phyloP scores from a whole-genome alignment of 2,329 filamentous ascomycete genomes.

The Penicillium nordicum region DNA sequence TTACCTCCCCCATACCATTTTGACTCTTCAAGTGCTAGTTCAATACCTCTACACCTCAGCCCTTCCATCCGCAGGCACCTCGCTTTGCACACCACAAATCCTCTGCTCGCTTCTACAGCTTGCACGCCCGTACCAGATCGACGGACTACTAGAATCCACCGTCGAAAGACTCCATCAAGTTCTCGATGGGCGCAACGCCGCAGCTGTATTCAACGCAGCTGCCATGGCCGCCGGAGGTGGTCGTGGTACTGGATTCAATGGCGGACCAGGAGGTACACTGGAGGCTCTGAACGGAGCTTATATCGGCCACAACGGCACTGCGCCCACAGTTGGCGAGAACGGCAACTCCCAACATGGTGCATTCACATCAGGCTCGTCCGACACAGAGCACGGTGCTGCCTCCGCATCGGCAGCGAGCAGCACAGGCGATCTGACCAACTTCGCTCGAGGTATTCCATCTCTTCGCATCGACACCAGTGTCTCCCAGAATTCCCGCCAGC shows the following conservation, averaged over 20 bases:
- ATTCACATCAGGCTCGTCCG: conserved; percentile 37
- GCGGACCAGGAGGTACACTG: conserved; percentile 48
- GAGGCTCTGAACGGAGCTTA: conserved; percentile 42
- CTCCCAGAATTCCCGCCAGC: conserved; percentile 23
- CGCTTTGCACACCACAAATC: conserved; percentile 88
- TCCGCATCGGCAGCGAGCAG: conserved; percentile 30
- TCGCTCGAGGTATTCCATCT: conserved; percentile 30
- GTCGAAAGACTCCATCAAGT: conserved; percentile 86
- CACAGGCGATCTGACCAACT: conserved; percentile 23
- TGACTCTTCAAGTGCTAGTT: conserved; percentile 84
- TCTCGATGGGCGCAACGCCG: conserved; percentile 88
- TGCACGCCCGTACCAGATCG: conserved; percentile 86
- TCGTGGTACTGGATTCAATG: conserved; percentile 69
- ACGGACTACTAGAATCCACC: conserved; percentile 86
- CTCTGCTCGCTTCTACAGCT: conserved; percentile 93
- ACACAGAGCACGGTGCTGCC: conserved; percentile 36
- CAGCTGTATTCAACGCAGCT: conserved; percentile 95
- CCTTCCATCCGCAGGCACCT: conserved; percentile 70
- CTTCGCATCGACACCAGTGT: conserved; percentile 43
- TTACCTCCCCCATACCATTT: conserved; percentile 86
- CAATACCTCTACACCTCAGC: conserved; percentile 93
- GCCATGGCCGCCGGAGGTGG: conserved; percentile 97
- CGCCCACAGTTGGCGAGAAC: conserved; percentile 21
- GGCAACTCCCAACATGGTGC: conserved; percentile 28
- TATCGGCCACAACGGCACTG: conserved; percentile 22